Conservation (phyloP, 805 yeast species). For the Saccharomycopsis sp. region DNA sequence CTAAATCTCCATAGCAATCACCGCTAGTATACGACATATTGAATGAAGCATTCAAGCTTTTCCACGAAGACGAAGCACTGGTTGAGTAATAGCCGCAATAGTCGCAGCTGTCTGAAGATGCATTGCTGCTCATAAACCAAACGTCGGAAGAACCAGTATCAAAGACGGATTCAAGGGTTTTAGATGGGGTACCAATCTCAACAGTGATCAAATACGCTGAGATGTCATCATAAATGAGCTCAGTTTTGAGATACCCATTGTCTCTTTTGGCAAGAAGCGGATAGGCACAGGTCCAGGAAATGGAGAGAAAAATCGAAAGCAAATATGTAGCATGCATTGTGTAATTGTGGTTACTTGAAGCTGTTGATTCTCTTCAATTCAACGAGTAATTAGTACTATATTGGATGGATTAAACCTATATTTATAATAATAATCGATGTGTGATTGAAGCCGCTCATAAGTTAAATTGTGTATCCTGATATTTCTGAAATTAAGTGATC, state of each 20-base stretch:
- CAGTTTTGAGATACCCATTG: slow-evolving; percentile 3
- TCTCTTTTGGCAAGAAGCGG: slow-evolving; percentile 1
- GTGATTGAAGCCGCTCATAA: slow-evolving; percentile 3
- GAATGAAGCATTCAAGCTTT: slow-evolving; percentile 6
- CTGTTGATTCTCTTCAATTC: too few relatives aligned
- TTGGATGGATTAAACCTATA: not conserved
- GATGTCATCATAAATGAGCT: slow-evolving; percentile 5
- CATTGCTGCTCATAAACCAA: slow-evolving; percentile 25
- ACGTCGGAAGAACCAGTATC: slow-evolving; percentile 31
- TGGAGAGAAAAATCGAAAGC: not conserved
- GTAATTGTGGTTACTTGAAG: too few relatives aligned
- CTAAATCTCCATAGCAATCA: slow-evolving; percentile 9
- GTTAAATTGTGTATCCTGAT: not conserved
- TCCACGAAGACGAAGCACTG: slow-evolving; percentile 3
- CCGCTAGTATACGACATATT: slow-evolving; percentile 12
- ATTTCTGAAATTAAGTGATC: not conserved
- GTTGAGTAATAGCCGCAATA: slow-evolving; percentile 9
- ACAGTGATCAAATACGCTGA: slow-evolving; percentile 7
- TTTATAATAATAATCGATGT: too few relatives aligned
- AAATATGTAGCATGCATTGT: too few relatives aligned
- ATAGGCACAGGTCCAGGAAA: not conserved
- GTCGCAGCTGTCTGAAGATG: not conserved
- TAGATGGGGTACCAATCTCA: slow-evolving; percentile 16
- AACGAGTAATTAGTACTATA: not conserved
- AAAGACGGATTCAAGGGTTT: slow-evolving; percentile 24